A percentile compares a stretch with the other conserved stretches of the same genome.
These are phyloP conservation scores for Bruguiera hainesii DNA, from an alignment of 441 rosid genomes.

Conservation along the genomic window DNA sequence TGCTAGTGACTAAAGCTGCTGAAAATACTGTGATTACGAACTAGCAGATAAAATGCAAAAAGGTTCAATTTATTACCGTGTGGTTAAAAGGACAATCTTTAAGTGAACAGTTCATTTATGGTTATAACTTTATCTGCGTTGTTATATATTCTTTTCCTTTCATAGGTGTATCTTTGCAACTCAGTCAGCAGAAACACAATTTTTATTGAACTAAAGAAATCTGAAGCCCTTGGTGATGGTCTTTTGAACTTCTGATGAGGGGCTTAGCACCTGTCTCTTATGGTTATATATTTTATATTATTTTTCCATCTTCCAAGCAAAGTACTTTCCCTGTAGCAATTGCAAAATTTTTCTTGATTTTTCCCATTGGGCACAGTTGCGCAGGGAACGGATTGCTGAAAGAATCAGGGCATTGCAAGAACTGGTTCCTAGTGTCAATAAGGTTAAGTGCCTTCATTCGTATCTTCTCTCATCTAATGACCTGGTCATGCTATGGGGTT, in stretches of 20 bases:
- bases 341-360: slow-evolving; percentile 5
- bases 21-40: too few species aligned
- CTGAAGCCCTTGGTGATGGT: slow-evolving; percentile 3
- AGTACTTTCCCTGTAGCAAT: background rate
- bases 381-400: slow-evolving; percentile 97
- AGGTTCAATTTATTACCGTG: too few species aligned
- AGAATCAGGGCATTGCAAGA: slow-evolving; percentile 96
- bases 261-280: background rate
- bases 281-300: background rate
- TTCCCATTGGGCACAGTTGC: slow-evolving; percentile 52
- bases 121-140: too few species aligned
- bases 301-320: background rate
- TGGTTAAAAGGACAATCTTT: too few species aligned
- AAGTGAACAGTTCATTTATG: background rate
- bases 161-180: background rate
- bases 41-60: too few species aligned
- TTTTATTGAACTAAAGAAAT: too few species aligned
- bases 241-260: background rate
- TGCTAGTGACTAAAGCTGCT: too few species aligned
- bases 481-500: slow-evolving; percentile 10
- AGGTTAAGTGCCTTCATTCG: slow-evolving; percentile 40
- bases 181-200: too few species aligned
- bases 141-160: background rate
- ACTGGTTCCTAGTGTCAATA: slow-evolving; percentile 96
- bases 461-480: too few species aligned